phyloP scores from a whole-genome alignment of 2,329 filamentous ascomycete genomes.

The Mycogone perniciosa region DNA sequence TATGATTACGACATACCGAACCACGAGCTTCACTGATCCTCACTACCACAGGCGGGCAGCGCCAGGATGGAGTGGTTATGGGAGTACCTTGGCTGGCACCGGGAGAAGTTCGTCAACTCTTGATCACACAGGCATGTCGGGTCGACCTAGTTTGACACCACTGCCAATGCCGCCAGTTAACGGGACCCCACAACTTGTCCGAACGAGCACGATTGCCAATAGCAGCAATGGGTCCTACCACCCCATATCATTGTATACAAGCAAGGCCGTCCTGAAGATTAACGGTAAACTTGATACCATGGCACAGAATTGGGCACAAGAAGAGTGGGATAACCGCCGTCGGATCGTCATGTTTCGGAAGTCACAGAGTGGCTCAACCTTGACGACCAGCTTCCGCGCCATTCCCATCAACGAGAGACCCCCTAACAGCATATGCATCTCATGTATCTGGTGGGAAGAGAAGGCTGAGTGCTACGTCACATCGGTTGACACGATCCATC shows the following conservation, averaged over 20 bases:
- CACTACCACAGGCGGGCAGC: slow-evolving; percentile 36
- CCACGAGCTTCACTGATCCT: slow-evolving; percentile 44
- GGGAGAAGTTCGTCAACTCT: slow-evolving; percentile 36
- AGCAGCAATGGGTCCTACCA: slow-evolving; percentile 52
- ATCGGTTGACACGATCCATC: slow-evolving; percentile 90
- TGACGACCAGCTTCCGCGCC: slow-evolving; percentile 72
- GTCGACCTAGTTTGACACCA: slow-evolving; percentile 41
- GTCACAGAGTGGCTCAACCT: slow-evolving; percentile 72
- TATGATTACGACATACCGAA: slow-evolving; percentile 52
- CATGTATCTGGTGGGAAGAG: slow-evolving; percentile 95
- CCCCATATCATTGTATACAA: slow-evolving; percentile 72
- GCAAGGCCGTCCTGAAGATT: slow-evolving; percentile 80
- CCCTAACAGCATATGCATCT: slow-evolving; percentile 85
- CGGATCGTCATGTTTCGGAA: slow-evolving; percentile 86
- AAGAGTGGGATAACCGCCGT: slow-evolving; percentile 73
- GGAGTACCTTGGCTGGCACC: slow-evolving; percentile 33
- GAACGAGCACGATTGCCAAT: slow-evolving; percentile 48
- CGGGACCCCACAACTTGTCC: slow-evolving; percentile 43
- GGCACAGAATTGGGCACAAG: slow-evolving; percentile 73
- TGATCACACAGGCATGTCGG: slow-evolving; percentile 35
- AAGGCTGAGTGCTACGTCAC: slow-evolving; percentile 89
- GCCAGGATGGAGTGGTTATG: slow-evolving; percentile 39
- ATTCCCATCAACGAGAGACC: slow-evolving; percentile 73
- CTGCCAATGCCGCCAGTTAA: slow-evolving; percentile 39
- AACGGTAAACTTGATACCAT: slow-evolving; percentile 79